Evolutionary conservation across 257 asterid genomes (phyloP).

Genomic region (Petunia secreta): DNA sequence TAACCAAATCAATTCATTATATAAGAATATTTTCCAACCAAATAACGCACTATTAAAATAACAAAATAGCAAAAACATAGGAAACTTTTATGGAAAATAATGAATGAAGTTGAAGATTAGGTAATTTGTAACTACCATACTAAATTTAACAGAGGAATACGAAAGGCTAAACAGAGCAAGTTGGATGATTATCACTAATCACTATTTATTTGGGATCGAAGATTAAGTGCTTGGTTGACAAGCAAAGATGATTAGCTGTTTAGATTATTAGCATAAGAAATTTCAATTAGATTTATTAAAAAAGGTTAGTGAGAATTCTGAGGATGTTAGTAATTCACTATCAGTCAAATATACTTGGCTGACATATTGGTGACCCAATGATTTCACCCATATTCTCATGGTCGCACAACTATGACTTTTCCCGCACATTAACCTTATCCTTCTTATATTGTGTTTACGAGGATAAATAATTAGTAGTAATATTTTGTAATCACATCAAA

Average conservation of each 20-base stretch:
- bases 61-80: background rate
- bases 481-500: too few relatives aligned
- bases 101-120: background rate
- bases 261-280: background rate
- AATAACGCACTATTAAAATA: background rate
- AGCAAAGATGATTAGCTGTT: background rate
- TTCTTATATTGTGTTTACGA: too few relatives aligned
- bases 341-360: background rate
- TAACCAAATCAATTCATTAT: background rate
- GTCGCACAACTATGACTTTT: background rate
- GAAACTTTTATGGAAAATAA: background rate
- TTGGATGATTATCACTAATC: background rate
- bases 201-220: background rate
- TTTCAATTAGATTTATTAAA: background rate
- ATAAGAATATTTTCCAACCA: background rate
- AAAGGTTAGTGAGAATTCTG: background rate
- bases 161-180: background rate
- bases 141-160: background rate
- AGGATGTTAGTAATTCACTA: background rate
- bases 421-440: too few relatives aligned
- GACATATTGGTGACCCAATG: background rate
- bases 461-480: too few relatives aligned
- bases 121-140: background rate
- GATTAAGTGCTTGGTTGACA: conserved; percentile 30
- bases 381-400: background rate